These are phyloP conservation scores for Hypocreales sp. DNA, from an alignment of 2,329 filamentous ascomycete species.

Conservation along the genomic window DNA sequence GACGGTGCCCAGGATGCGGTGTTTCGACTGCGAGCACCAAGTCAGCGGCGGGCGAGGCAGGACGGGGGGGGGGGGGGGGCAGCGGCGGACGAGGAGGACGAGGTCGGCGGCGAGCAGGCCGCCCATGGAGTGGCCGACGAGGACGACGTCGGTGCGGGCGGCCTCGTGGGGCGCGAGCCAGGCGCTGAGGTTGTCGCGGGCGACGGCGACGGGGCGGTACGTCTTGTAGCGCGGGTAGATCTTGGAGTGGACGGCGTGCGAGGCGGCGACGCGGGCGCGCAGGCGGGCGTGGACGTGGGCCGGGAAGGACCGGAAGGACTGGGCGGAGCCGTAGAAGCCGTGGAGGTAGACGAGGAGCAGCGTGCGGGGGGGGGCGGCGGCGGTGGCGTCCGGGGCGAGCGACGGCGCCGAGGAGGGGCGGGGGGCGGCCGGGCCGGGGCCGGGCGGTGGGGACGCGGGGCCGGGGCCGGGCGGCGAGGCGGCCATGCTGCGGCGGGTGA, in stretches of 20 bases:
- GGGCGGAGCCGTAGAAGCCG: constrained; percentile 79
- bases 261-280: constrained; percentile 48
- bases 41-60: constrained; percentile 30
- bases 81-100: constrained; percentile 38
- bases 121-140: constrained; percentile 84
- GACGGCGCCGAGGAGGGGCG: constrained; percentile 33
- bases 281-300: constrained; percentile 71
- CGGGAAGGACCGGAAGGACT: constrained; percentile 77
- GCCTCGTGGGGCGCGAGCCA: constrained; percentile 72
- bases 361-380: constrained; percentile 25
- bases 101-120: constrained; percentile 72
- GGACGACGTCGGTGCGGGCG: constrained; percentile 57
- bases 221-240: constrained; percentile 72
- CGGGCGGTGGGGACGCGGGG: background rate
- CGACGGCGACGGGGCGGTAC: constrained; percentile 54
- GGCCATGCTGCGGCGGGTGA: too few relatives aligned
- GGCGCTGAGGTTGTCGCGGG: constrained; percentile 65
- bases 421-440: constrained; percentile 20
- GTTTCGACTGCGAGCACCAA: constrained; percentile 34
- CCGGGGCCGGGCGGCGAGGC: too few relatives aligned
- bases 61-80: too few relatives aligned
- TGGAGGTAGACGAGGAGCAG: constrained; percentile 75
- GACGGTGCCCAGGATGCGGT: constrained; percentile 65
- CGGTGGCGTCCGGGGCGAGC: constrained; percentile 14
- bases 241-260: constrained; percentile 74